A percentile compares a stretch with the other conserved stretches of the same genome.
phyloP scores from a whole-genome alignment of 495 filamentous ascomycete genomes.

The Mytilinidion resinicola region DNA sequence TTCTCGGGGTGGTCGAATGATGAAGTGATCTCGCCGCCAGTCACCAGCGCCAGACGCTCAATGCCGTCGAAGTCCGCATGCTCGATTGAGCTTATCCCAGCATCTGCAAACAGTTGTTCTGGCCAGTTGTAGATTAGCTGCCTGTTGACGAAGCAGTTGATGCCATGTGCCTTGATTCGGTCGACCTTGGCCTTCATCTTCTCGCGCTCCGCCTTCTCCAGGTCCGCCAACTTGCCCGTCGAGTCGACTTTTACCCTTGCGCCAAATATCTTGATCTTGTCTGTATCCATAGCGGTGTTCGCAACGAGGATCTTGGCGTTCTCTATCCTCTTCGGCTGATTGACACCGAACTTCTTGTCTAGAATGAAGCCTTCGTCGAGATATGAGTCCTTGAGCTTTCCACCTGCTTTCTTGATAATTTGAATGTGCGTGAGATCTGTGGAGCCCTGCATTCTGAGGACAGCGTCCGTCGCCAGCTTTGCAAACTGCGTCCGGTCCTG shows the following conservation, averaged over 20 bases:
- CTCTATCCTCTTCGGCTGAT: slow-evolving; percentile 94
- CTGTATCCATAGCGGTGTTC: slow-evolving; percentile 98
- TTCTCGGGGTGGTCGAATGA: slow-evolving; percentile 97
- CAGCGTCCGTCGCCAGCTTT: slow-evolving; percentile 83
- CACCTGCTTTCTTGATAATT: slow-evolving; percentile 98
- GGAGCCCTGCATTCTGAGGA: slow-evolving; percentile 82
- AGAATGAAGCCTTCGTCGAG: slow-evolving; percentile 97
- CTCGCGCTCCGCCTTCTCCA: slow-evolving; percentile 95
- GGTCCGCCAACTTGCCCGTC: slow-evolving; percentile 90
- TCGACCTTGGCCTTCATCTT: slow-evolving; percentile 99
- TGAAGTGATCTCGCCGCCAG: slow-evolving; percentile 92
- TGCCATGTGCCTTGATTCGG: slow-evolving; percentile 95
- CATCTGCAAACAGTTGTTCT: slow-evolving; percentile 96
- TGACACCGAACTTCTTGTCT: slow-evolving; percentile 97
- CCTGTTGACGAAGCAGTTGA: slow-evolving; percentile 99
- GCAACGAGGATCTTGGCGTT: slow-evolving; percentile 97
- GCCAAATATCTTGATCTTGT: slow-evolving; percentile 99
- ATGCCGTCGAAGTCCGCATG: slow-evolving; percentile 99
- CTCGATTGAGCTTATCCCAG: slow-evolving; percentile 96
- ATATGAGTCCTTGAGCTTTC: slow-evolving; percentile 94
- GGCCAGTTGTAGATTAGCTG: slow-evolving; percentile 99
- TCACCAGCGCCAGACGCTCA: slow-evolving; percentile 88
- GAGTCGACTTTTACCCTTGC: slow-evolving; percentile 91
- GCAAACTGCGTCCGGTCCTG: slow-evolving; percentile 93
- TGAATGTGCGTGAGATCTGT: slow-evolving; percentile 96